These are phyloP conservation scores for Marchantia paleacea DNA, from an alignment of 225 moss, liverwort and hornwort species.

Conservation along the genomic window DNA sequence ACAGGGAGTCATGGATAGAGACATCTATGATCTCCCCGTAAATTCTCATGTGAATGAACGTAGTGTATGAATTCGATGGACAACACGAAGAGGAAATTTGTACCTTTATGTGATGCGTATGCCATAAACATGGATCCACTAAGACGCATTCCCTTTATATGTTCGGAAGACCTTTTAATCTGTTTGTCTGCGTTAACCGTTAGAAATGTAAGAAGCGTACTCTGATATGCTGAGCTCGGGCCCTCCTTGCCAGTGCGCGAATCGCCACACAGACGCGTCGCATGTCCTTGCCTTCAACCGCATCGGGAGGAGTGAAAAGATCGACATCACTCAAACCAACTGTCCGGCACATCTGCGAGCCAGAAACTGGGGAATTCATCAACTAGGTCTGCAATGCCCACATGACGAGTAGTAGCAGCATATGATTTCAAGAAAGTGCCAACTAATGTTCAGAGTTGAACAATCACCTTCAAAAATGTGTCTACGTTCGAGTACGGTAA, in stretches of 20 bases:
- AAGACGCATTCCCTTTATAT: neutral
- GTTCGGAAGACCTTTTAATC: neutral
- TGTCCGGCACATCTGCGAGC: slow-evolving; percentile 56
- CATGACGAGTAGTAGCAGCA: neutral
- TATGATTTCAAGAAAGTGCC: neutral
- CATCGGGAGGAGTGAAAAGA: slow-evolving; percentile 77
- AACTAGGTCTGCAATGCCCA: neutral
- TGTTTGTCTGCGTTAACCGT: neutral
- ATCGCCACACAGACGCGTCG: slow-evolving; percentile 76
- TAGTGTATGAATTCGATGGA: no score
- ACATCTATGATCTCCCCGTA: neutral
- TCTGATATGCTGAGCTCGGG: slow-evolving; percentile 50
- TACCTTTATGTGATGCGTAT: no score
- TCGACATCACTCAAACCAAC: slow-evolving; percentile 77
- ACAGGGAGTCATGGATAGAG: neutral
- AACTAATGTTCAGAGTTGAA: neutral
- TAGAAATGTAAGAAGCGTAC: slow-evolving; percentile 13
- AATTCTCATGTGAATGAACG: no score
- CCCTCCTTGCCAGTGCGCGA: slow-evolving; percentile 70
- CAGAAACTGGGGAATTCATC: neutral
- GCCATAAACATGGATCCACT: neutral
- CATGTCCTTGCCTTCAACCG: slow-evolving; percentile 80
- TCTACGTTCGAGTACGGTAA: slow-evolving; percentile 85
- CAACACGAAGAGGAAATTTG: no score
- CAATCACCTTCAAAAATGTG: slow-evolving; percentile 55